Conservation (phyloP, 352 stramenopile genomes). For the Globisporangium camurandrum region DNA sequence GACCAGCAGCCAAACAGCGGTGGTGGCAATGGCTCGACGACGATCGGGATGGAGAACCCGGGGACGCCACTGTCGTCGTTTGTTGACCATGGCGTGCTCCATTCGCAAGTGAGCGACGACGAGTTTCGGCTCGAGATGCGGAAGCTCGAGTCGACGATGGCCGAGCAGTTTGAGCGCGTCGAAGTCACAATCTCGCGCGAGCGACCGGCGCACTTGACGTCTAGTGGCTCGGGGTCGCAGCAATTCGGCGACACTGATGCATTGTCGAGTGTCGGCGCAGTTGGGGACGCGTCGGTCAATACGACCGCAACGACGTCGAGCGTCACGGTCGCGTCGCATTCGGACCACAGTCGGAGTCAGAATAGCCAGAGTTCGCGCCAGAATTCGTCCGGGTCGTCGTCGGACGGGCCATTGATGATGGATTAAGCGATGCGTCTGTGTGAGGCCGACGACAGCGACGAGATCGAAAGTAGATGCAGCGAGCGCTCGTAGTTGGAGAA, state of each 20-base stretch:
- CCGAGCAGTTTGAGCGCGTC: conserved; percentile 65
- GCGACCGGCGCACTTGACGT: conserved; percentile 32
- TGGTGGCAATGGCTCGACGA: no score
- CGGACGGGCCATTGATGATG: conserved; percentile 23
- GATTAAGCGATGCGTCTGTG: conserved; percentile 17
- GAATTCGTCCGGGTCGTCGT: conserved; percentile 19
- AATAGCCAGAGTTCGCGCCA: conserved; percentile 21
- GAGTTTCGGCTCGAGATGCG: conserved; percentile 59
- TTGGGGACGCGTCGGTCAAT: conserved; percentile 1
- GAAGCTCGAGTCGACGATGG: conserved; percentile 59
- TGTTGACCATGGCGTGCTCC: conserved; percentile 64
- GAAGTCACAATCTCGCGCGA: conserved; percentile 78
- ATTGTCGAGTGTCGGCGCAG: not conserved
- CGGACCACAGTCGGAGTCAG: conserved; percentile 13
- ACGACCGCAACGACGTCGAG: conserved; percentile 12
- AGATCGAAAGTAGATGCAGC: not conserved
- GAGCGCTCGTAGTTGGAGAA: not conserved
- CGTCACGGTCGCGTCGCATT: conserved; percentile 10
- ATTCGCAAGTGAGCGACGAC: conserved; percentile 27
- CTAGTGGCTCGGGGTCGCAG: conserved; percentile 23
- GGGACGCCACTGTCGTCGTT: conserved; percentile 81
- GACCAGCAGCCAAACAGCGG: conserved; percentile 17
- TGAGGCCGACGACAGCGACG: not conserved
- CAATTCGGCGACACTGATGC: no score
- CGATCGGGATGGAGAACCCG: conserved; percentile 15